Evolutionary conservation across 805 yeast species (phyloP), one percentile per base, ranked within the genome.

Genomic region (Dipodascopsis tothii): DNA sequence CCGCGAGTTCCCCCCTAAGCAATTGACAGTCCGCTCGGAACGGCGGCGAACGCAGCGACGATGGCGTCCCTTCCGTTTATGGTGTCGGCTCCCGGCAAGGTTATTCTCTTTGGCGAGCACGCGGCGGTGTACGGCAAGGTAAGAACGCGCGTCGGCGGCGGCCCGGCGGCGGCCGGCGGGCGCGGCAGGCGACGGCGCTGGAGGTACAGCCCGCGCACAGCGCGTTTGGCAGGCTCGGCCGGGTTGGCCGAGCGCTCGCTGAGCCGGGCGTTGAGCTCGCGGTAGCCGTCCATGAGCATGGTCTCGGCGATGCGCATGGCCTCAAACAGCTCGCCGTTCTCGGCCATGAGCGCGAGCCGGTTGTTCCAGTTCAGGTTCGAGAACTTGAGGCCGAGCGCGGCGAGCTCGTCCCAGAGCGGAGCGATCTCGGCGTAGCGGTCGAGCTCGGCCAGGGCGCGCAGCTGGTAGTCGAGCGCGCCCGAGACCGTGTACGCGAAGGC

Each of bases 41-140:
- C n/a, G n/a, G n/a, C n/a, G n/a, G n/a, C n/a, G n/a, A n/a, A n/a
- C n/a, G n/a, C n/a, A n/a, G n/a, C n/a, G n/a, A n/a, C 30, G 14
- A 47, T 45, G 50, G 33, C 42, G 11, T 5, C 42, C 4, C 39
- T 44, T 16, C 83, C 86, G 17, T 85, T 88, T 61, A 64, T 77
- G 40, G 84, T 86, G 1, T 84, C 95, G 42, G 92, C 98, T 1
- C 98, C 98, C 0, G 98, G 98, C 3, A 92, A 92, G 59, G 95
- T 87, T 36, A 92, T 92, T 55, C 71, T 92, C 28, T 92, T 88
- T 62, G 98, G 98, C 19, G 98, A 92, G 60, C 98, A 92, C 59
- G 84, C 96, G 5, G 97, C 94, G 1, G 98, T 92, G 0, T 84
- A 84, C 60, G 80, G 84, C 37, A 84, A 78, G 59, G 74, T 71